Evolutionary conservation across 129 eudicot species (phyloP), one percentile per base, ranked within the genome.

Genomic region (Flaveria robusta): DNA sequence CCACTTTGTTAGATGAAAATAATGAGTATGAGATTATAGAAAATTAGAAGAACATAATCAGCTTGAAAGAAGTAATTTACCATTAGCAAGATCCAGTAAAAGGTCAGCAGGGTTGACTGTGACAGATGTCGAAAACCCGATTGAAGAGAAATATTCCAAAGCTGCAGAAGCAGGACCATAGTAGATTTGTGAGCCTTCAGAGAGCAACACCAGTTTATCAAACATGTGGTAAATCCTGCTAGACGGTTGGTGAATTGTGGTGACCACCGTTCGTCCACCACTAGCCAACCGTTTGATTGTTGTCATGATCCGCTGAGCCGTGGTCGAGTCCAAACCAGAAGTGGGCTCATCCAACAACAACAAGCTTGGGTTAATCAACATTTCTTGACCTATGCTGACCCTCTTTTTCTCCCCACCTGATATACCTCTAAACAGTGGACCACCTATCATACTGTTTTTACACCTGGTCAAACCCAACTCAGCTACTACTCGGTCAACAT

Each of bases 241-340:
- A 10, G 99, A 95, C 9, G 99, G 99, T 77, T 95, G 99, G 81
- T 95, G 98, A 83, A 94, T 94, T 15, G 98, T 94, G 62, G 98
- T 94, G 52, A 94, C 74, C 41, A 94, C 91, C 0, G 96, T 95
- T 68, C 99, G 77, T 18, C 99, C 99, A 5, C 96, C 88, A 52
- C 81, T 85, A 62, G 99, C 99, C 5, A 95, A 83, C 79, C 90
- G 83, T 72, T 91, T 95, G 52, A 95, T 72, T 0, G 84, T 89
- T 52, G 79, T 89, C 60, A 95, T 56, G 83, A 95, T 95, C 81
- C 97, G 77, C 54, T 84, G 88, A 71, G 99, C 99, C 20, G 99
- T 89, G 88, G 99, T 95, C 16, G 99, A 95, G 78, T 95, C 99
- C 45, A 94, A 71, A 45, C 98, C 98, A 2, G 98, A 94, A 26